Evolutionary conservation across 495 filamentous ascomycete genomes (phyloP), one percentile per base, ranked within the genome.

Genomic region (Usnea hakonensis): DNA sequence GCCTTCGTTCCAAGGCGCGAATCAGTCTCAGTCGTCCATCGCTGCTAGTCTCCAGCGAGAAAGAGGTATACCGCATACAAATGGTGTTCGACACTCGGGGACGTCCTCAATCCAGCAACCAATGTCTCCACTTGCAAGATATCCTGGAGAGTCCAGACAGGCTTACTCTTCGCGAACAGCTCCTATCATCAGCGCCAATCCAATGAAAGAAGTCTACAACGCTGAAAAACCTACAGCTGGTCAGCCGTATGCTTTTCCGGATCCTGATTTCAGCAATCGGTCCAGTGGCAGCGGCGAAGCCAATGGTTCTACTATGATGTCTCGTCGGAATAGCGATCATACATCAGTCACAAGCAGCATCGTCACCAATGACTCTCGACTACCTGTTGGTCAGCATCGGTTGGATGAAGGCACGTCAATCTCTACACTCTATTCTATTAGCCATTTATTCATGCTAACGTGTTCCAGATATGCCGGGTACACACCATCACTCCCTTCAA

Each of bases 171-270:
- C 85, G 75, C 70, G 85, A 62, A 88, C 87, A 10, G 89, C 89
- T 3, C 88, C 89, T 14, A 80, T 86, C 8, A 92, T 91, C 63
- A 89, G 84, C 1, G 87, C 87, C 14, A 89, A 90, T 58, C 85
- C 88, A 17, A 84, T 82, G n/a, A 85, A 85, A 48, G 86, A 85
- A 53, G 88, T 91, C 67, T 89, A 89, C 62, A 86, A 89, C 62
- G 89, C 88, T 5, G 87, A 89, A 58, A 86, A 90, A 57, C 89
- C 89, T 11, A 91, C 87, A 19, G 89, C 88, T 64, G 89, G 89
- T 73, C 85, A 90, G 69, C 86, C 89, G 0, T 92, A 89, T 76
- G 89, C 89, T 40, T 91, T 92, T 68, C 89, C 89, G 0, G 88
- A 91, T 67, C 87, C 89, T 35, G 87, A 88, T 50, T 82, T 86